These are phyloP conservation scores for Sugiyamaella japonica DNA, from an alignment of 1,139 yeast species.

Conservation along the genomic window DNA sequence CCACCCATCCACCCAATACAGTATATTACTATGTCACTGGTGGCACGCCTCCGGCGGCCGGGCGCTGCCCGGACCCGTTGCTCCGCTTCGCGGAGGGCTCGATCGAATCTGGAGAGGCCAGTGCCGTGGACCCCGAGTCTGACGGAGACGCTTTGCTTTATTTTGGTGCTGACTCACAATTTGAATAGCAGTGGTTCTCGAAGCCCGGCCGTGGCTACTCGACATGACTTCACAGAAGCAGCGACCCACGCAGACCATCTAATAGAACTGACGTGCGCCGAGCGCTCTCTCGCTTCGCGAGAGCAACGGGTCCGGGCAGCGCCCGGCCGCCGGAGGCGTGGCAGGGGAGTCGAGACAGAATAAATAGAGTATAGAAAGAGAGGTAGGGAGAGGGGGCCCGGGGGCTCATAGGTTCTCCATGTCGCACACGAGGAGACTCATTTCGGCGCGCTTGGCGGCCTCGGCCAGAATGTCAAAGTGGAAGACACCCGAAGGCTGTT, in stretches of 20 bases:
- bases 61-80: not conserved
- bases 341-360: not conserved
- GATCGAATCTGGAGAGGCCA: no score
- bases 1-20: no score
- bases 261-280: no score
- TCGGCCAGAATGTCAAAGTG: conserved; percentile 35
- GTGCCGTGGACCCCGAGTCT: no score
- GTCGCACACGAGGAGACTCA: conserved; percentile 33
- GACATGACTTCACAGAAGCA: no score
- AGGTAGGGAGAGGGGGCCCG: not conserved
- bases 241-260: no score
- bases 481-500: not conserved
- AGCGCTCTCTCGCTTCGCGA: not conserved
- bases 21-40: not conserved
- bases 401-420: conserved; percentile 24
- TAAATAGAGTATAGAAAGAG: not conserved
- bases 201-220: no score
- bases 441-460: conserved; percentile 38
- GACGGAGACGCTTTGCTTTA: no score
- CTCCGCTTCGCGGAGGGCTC: no score
- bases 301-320: not conserved
- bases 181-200: no score
- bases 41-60: no score
- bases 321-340: not conserved
- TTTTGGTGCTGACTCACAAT: no score